Conservation (phyloP, 805 yeast species). For the Metschnikowia continentalis region DNA sequence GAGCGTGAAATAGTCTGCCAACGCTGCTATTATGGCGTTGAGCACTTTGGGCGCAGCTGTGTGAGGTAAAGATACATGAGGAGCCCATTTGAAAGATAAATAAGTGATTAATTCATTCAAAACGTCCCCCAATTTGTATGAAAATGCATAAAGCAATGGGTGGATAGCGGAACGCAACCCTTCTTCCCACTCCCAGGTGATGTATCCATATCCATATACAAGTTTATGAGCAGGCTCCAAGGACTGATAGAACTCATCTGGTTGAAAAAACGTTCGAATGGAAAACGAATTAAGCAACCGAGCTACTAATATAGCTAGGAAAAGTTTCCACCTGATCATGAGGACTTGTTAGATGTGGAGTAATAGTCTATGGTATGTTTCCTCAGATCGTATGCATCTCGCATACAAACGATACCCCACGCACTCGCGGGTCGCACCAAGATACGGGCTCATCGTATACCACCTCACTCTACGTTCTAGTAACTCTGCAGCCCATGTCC, state of each 20-base stretch:
- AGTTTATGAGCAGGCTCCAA: constrained; percentile 83
- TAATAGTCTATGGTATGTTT: background rate
- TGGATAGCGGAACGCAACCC: constrained; percentile 75
- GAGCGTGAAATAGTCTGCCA: constrained; percentile 63
- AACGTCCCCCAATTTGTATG: constrained; percentile 30
- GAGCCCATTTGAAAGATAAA: background rate
- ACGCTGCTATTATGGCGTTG: constrained; percentile 66
- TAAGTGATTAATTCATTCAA: constrained; percentile 4
- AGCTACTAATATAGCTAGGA: constrained; percentile 24
- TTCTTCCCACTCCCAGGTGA: constrained; percentile 92
- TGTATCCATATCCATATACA: constrained; percentile 74
- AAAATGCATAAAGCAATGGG: constrained; percentile 63
- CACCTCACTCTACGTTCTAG: background rate
- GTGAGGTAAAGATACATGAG: constrained; percentile 15
- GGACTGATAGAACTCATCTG: constrained; percentile 93
- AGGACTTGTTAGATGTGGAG: background rate
- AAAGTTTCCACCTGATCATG: background rate
- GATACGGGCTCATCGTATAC: background rate
- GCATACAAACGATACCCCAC: background rate
- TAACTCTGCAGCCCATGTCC: background rate
- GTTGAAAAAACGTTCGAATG: constrained; percentile 79
- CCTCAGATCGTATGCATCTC: background rate
- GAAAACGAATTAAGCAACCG: constrained; percentile 62
- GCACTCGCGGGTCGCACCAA: background rate
- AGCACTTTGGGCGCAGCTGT: constrained; percentile 54